A percentile compares a stretch with the other conserved stretches of the same genome.
phyloP scores from a whole-genome alignment of 371 early-diverging fungal species.

The Choanephora cucurbitarum region DNA sequence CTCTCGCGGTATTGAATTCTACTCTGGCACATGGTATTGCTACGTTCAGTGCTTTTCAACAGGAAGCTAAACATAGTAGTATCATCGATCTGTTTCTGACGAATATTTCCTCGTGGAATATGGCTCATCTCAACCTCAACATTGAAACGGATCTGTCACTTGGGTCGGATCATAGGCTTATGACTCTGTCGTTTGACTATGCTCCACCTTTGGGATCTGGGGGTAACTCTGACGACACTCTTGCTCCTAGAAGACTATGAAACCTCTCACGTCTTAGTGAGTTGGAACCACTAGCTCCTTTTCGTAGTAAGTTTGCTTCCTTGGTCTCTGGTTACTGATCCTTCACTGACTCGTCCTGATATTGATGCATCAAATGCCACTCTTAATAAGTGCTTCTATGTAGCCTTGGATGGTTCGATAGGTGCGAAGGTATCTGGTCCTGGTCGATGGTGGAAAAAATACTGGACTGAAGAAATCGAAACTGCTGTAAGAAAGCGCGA shows the following conservation, averaged over 20 bases:
- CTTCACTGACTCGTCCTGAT: conserved; percentile 2
- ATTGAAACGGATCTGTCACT: conserved; percentile 8
- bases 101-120: background rate
- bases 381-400: conserved; percentile 12
- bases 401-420: conserved; percentile 7
- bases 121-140: background rate
- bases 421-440: conserved; percentile 5
- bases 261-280: conserved; percentile 11
- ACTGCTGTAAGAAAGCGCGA: conserved; percentile 9
- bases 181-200: conserved; percentile 1
- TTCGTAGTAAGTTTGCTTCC: background rate
- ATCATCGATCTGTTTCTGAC: conserved; percentile 17
- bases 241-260: conserved; percentile 14
- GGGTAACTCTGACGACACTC: too few species aligned
- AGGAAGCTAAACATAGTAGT: background rate
- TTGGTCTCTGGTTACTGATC: conserved; percentile 1
- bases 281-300: background rate
- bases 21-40: conserved; percentile 7
- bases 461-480: conserved; percentile 11
- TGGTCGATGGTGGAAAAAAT: conserved; percentile 14
- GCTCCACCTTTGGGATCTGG: background rate
- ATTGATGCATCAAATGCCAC: conserved; percentile 10
- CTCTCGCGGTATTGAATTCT: conserved; percentile 2
- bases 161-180: conserved; percentile 16
- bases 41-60: conserved; percentile 8